Conservation (phyloP, 352 stramenopile species). For the Halophytophthora polymorphica region DNA sequence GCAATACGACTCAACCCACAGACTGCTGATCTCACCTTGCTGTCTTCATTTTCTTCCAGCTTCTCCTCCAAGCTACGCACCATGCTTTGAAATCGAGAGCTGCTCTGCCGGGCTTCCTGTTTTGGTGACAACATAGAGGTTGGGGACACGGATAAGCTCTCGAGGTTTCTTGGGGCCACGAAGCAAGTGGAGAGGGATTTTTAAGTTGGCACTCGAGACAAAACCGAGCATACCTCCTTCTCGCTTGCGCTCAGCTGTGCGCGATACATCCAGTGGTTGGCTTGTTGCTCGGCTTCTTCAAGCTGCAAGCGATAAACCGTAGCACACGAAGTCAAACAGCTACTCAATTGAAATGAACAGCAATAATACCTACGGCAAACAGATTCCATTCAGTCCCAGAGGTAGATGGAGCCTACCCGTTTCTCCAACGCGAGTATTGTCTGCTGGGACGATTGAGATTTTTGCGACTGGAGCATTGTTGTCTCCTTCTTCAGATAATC, state of each 20-base stretch:
- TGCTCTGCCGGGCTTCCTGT: slow-evolving; percentile 15
- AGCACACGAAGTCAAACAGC: background rate
- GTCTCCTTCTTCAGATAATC: slow-evolving; percentile 52
- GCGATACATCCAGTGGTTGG: slow-evolving; percentile 36
- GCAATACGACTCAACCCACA: background rate
- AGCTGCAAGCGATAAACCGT: slow-evolving; percentile 16
- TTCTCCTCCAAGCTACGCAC: slow-evolving; percentile 8
- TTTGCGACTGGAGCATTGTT: slow-evolving; percentile 15
- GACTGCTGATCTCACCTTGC: slow-evolving; percentile 14
- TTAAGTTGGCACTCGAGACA: too few species aligned
- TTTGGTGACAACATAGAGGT: background rate
- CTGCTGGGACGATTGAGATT: slow-evolving; percentile 23
- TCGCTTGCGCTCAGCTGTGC: slow-evolving; percentile 32
- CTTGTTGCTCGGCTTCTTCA: slow-evolving; percentile 31
- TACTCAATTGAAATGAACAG: background rate
- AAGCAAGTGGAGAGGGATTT: too few species aligned
- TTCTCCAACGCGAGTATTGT: slow-evolving; percentile 27
- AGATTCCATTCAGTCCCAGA: background rate
- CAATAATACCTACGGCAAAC: too few species aligned
- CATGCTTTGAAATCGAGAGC: slow-evolving; percentile 15
- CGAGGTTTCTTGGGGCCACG: too few species aligned
- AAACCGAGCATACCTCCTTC: slow-evolving; percentile 29
- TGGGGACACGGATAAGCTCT: too few species aligned
- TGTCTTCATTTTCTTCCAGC: slow-evolving; percentile 11
- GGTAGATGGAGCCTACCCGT: slow-evolving; percentile 13